Percentiles rank a stretch among this genome's conserved stretches.
These are phyloP conservation scores for Umbilicus rupestris DNA, from an alignment of 164 flowering plant species.

Conservation along the genomic window DNA sequence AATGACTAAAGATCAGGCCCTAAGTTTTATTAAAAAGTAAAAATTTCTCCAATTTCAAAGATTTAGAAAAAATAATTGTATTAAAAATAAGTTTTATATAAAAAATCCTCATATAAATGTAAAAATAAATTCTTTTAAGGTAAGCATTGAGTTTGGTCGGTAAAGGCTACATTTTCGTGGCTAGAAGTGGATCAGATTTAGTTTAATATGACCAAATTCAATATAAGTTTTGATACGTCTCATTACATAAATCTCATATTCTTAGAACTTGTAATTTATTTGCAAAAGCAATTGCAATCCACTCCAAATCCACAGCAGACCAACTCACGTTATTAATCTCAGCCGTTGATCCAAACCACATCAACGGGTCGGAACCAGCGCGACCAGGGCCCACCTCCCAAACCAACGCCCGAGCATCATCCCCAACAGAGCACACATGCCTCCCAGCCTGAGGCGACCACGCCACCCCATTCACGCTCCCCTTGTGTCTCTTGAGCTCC, in stretches of 20 bases:
- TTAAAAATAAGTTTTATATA: too few species aligned
- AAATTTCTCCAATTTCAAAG: too few species aligned
- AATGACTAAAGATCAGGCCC: too few species aligned
- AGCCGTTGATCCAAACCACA: constrained; percentile 23
- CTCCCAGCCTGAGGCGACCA: constrained; percentile 24
- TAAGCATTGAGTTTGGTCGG: too few species aligned
- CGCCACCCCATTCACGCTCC: constrained; percentile 25
- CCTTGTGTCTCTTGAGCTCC: constrained; percentile 26
- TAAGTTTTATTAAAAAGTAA: too few species aligned
- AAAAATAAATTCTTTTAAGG: too few species aligned
- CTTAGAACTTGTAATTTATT: constrained; percentile 27
- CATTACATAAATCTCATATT: constrained; percentile 12
- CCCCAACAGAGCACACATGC: constrained; percentile 27
- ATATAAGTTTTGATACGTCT: too few species aligned
- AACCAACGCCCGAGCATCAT: constrained; percentile 27
- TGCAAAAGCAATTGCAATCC: constrained; percentile 25
- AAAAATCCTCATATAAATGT: too few species aligned
- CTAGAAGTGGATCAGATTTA: too few species aligned
- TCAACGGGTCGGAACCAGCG: constrained; percentile 15
- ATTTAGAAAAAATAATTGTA: too few species aligned
- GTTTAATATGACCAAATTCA: too few species aligned
- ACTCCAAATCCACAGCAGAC: constrained; percentile 24
- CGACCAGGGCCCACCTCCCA: constrained; percentile 22
- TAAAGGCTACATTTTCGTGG: too few species aligned
- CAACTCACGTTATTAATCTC: constrained; percentile 30